A percentile compares a stretch with the other conserved stretches of the same genome.
phyloP scores from a whole-genome alignment of 805 yeast species.

The Yarrowia sp. region DNA sequence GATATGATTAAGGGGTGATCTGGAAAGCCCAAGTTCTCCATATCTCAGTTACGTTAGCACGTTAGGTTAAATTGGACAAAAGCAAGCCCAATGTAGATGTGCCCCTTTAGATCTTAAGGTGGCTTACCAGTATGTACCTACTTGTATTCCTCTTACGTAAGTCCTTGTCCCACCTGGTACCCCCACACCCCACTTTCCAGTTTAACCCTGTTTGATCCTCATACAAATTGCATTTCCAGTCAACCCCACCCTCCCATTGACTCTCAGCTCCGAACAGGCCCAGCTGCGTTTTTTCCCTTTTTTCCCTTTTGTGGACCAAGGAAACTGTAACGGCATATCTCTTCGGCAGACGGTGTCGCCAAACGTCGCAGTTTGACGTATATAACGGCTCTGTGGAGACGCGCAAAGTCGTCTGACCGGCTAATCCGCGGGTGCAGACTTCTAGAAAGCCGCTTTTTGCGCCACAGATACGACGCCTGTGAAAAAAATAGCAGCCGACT shows the following conservation, averaged over 20 bases:
- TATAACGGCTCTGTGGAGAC: neutral
- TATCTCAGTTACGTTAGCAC: neutral
- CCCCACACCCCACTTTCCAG: too few species aligned
- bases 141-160: too few species aligned
- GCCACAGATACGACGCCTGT: neutral
- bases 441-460: neutral
- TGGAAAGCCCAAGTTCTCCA: too few species aligned
- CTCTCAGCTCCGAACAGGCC: too few species aligned
- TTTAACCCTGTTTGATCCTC: too few species aligned
- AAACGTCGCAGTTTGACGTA: neutral
- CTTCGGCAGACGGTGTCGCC: neutral
- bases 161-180: too few species aligned
- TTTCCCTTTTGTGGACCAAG: neutral
- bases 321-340: constrained; percentile 26
- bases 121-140: too few species aligned
- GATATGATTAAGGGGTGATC: too few species aligned
- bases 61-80: constrained; percentile 1
- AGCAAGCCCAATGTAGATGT: neutral
- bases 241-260: neutral
- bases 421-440: neutral
- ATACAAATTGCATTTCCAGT: neutral
- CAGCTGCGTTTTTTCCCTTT: neutral
- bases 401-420: neutral
- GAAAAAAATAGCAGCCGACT: neutral
- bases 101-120: too few species aligned